A percentile compares a stretch with the other conserved stretches of the same genome.
Conservation (phyloP, 2,329 filamentous ascomycete species). For the Diaporthe citrichinensis region DNA sequence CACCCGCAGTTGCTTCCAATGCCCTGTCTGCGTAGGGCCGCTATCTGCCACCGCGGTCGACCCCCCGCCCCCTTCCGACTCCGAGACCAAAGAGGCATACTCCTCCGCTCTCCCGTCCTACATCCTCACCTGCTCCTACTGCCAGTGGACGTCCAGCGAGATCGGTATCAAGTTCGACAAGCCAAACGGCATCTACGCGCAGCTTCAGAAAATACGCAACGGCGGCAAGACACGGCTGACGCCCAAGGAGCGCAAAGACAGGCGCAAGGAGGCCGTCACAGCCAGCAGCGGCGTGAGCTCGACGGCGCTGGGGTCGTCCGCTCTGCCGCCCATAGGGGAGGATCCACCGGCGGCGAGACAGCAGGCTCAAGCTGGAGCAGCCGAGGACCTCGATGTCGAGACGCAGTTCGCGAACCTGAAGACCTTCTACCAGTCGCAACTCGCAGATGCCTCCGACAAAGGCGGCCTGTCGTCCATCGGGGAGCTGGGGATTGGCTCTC, state of each 20-base stretch:
- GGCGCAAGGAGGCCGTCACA: constrained; percentile 60
- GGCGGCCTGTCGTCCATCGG: constrained; percentile 61
- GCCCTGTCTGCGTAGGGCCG: constrained; percentile 87
- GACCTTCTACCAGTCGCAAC: constrained; percentile 85
- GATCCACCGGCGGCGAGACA: constrained; percentile 42
- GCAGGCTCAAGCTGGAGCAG: constrained; percentile 50
- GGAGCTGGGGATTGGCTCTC: constrained; percentile 78
- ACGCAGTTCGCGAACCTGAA: constrained; percentile 82
- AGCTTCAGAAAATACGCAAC: constrained; percentile 80
- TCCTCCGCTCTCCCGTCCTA: constrained; percentile 68
- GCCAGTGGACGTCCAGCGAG: constrained; percentile 92
- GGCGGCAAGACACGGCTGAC: constrained; percentile 67
- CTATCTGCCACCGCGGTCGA: constrained; percentile 82
- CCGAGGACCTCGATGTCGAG: constrained; percentile 70
- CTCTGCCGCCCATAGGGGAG: constrained; percentile 43
- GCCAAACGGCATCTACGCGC: constrained; percentile 85
- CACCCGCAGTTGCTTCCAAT: constrained; percentile 95
- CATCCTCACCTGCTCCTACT: constrained; percentile 89
- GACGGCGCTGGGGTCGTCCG: constrained; percentile 34
- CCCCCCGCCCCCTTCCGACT: constrained; percentile 59
- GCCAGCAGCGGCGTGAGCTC: constrained; percentile 44
- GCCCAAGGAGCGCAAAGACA: constrained; percentile 65
- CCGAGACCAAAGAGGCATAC: constrained; percentile 57
- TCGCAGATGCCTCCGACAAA: constrained; percentile 70
- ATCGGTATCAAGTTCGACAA: constrained; percentile 93